Percentiles rank a stretch among this genome's conserved stretches.
Evolutionary conservation across 192 early-diverging fungal genomes (phyloP).

Genomic region (Helicostylum pulchrum): DNA sequence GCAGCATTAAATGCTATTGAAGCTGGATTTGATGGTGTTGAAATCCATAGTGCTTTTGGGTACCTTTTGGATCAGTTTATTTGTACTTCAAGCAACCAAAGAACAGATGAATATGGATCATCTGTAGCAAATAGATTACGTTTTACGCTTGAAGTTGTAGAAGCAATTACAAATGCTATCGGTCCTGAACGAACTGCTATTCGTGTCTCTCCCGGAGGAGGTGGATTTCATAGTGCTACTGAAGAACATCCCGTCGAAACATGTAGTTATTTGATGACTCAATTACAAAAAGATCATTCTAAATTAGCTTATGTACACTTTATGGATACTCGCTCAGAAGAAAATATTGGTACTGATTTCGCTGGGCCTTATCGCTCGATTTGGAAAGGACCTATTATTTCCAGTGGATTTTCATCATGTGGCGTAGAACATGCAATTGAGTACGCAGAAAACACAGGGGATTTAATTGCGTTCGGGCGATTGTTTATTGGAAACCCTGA

Average conservation of each 20-base stretch:
- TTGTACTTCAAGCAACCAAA: slow-evolving; percentile 73
- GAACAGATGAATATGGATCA: slow-evolving; percentile 51
- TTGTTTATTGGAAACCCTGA: slow-evolving; percentile 38
- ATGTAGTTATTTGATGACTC: slow-evolving; percentile 17
- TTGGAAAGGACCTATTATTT: slow-evolving; percentile 24
- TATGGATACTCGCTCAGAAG: slow-evolving; percentile 21
- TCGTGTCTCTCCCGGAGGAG: slow-evolving; percentile 28
- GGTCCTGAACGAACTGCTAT: slow-evolving; percentile 33
- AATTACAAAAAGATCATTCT: slow-evolving; percentile 28
- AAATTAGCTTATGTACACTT: slow-evolving; percentile 36
- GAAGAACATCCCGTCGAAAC: slow-evolving; percentile 23
- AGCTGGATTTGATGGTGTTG: slow-evolving; percentile 85
- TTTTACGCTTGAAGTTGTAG: slow-evolving; percentile 27
- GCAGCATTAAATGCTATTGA: slow-evolving; percentile 67
- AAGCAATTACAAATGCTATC: slow-evolving; percentile 20
- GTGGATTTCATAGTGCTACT: slow-evolving; percentile 19
- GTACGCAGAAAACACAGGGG: background rate
- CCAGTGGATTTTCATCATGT: slow-evolving; percentile 17
- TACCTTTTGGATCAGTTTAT: slow-evolving; percentile 84
- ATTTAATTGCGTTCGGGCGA: slow-evolving; percentile 32
- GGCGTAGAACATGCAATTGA: background rate
- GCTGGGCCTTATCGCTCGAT: slow-evolving; percentile 16
- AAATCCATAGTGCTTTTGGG: slow-evolving; percentile 89
- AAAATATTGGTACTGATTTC: slow-evolving; percentile 44
- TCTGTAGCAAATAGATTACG: slow-evolving; percentile 23